Base-by-base conservation (phyloP, 257 asterid genomes). In the Penstemon barbatus region DNA sequence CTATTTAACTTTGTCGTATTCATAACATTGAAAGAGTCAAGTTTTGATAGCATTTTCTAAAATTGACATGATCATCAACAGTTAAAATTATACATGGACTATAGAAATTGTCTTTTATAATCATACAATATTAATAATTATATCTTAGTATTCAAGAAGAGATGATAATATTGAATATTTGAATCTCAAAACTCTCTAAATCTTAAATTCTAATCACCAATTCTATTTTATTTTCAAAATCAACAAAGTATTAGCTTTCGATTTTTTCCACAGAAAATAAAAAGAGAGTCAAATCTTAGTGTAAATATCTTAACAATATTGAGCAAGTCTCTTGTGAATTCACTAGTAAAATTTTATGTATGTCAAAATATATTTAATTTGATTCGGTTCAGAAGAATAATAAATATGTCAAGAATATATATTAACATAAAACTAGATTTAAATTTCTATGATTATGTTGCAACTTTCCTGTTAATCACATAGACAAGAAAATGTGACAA, bases 291-390 rank as follows among this genome's bases (percentile, higher is more conserved):
- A 6, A 44, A 42, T 13, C 39, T 62, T 40, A 71, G 6, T 49
- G 42, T 25, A 53, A 13, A 38, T 45, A 55, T 9, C 19, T 18
- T 55, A 55, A 10, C 11, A 33, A 5, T 19, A 6, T 55, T 18
- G 46, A n/a, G 65, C 43, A 54, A 13, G 40, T 8, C 41, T 46
- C 57, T 7, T 12, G 45, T 52, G 41, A 54, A 55, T 57, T 70
- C 55, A 68, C 42, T 63, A 68, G 25, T 19, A 13, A 61, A 66
- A 50, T 41, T 59, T 48, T 52, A 33, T 41, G 3, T 51, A 37
- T 7, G 12, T 37, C 37, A 18, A 60, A 18, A 42, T 63, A 52
- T 33, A 53, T 43, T 49, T 38, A 62, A 11, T 33, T 44, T 42
- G 9, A 51, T 7, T 33, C 9, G 8, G 25, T 40, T 6, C 46